These are phyloP conservation scores for Paecilomyces fulvus DNA, from an alignment of 2,329 filamentous ascomycete genomes.

Conservation along the genomic window DNA sequence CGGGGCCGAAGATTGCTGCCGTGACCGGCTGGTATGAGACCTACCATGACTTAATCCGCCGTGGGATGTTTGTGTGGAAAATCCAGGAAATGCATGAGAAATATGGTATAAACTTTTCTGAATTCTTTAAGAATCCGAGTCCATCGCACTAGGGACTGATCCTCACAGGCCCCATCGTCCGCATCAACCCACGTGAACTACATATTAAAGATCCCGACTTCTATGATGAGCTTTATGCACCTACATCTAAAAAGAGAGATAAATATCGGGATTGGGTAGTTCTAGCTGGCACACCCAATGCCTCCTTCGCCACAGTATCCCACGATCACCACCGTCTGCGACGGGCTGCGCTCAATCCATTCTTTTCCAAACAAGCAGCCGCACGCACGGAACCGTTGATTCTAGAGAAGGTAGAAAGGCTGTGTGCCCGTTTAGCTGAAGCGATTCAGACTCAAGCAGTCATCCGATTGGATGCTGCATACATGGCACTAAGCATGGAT, in stretches of 20 bases:
- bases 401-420: slow-evolving; percentile 21
- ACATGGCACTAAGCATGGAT: slow-evolving; percentile 25
- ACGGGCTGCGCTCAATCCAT: slow-evolving; percentile 13
- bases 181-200: slow-evolving; percentile 25
- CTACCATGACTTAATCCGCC: slow-evolving; percentile 25
- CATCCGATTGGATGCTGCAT: slow-evolving; percentile 17
- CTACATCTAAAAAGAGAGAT: slow-evolving; percentile 15
- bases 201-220: slow-evolving; percentile 27
- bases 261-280: slow-evolving; percentile 14
- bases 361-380: slow-evolving; percentile 28
- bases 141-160: background rate
- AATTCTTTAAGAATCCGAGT: background rate
- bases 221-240: slow-evolving; percentile 25
- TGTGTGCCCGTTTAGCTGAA: slow-evolving; percentile 17
- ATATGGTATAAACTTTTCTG: slow-evolving; percentile 18
- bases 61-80: slow-evolving; percentile 23
- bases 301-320: slow-evolving; percentile 10
- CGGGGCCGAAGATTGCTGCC: slow-evolving; percentile 25
- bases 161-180: slow-evolving; percentile 23
- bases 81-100: slow-evolving; percentile 23
- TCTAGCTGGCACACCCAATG: slow-evolving; percentile 7
- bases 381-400: slow-evolving; percentile 29
- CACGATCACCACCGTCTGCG: slow-evolving; percentile 17
- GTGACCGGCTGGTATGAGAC: slow-evolving; percentile 24
- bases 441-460: slow-evolving; percentile 9